These are phyloP conservation scores for Chaetomium sp. DNA, from an alignment of 2,329 filamentous ascomycete genomes.

Conservation along the genomic window DNA sequence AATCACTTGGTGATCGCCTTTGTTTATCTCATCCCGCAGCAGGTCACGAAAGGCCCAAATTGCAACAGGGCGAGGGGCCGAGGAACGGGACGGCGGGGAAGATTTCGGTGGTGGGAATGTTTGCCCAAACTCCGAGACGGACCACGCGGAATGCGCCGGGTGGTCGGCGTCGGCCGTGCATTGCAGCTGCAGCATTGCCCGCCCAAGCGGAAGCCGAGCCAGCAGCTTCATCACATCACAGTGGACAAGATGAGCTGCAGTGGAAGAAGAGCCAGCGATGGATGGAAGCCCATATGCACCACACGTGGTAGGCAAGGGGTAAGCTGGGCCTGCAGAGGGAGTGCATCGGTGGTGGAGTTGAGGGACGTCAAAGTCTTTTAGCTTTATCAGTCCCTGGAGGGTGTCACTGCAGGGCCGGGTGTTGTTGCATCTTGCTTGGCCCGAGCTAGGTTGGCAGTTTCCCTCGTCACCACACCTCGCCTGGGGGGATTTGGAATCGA, in stretches of 20 bases:
- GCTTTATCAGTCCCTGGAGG: background rate
- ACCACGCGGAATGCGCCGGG: slow-evolving; percentile 4
- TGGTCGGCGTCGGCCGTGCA: slow-evolving; percentile 12
- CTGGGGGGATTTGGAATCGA: background rate
- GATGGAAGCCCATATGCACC: slow-evolving; percentile 12
- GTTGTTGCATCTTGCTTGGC: background rate
- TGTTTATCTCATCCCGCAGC: background rate
- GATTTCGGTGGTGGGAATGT: background rate
- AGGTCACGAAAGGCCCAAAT: background rate
- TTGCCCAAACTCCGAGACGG: background rate
- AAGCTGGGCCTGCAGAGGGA: slow-evolving; percentile 7
- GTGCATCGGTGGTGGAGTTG: slow-evolving; percentile 8
- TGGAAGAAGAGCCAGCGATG: slow-evolving; percentile 12
- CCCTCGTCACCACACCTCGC: background rate
- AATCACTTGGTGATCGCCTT: background rate
- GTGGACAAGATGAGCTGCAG: background rate
- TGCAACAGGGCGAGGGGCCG: background rate
- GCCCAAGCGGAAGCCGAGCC: background rate
- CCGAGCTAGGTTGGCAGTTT: background rate
- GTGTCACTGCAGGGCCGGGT: background rate
- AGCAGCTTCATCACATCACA: background rate
- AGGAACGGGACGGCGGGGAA: background rate
- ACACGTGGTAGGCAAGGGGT: slow-evolving; percentile 19
- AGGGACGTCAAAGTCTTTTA: background rate
- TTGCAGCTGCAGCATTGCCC: background rate